Base-by-base conservation (phyloP, 208 protist species). In the Leishmania gerbilli region DNA sequence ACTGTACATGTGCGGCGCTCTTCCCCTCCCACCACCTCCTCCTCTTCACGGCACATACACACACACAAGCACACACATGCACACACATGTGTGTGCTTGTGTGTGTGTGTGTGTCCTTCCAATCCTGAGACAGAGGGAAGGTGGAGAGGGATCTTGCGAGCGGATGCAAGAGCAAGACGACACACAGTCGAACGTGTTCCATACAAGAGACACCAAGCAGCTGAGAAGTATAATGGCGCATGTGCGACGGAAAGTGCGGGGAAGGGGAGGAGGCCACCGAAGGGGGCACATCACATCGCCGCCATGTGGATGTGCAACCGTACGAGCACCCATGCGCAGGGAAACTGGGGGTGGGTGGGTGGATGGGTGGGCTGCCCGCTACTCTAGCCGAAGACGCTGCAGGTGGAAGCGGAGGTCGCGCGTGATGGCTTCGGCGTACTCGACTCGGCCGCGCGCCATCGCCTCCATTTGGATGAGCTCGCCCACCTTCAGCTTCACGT, bases 381-480 rank as follows among this genome's bases (percentile, higher is more conserved):
- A 79, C 47, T 71, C 76, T 15, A 79, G n/a, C 40, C 58, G 47
- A 21, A 79, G 64, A 37, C 76, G 76, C 21, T 40, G 31, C 60
- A 71, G 49, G 15, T 47, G 62, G 27, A 87, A 87, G n/a, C 84
- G 84, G 47, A 89, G 56, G 7, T 67, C 45, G 19, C 85, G 76
- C 15, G 87, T 81, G n/a, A 76, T 82, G 71, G 83, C 79, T 60
- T 90, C 87, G 19, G 85, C 53, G 71, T 87, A 88, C 79, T 78
- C 83, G 8, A 92, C 51, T 34, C 85, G 85, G 19, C 65, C 40
- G 51, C 89, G 87, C 37, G 87, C 85, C 64, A 75, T 82, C 15
- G 31, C 71, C 74, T 92, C 87, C 69, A 83, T 75, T 13, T 77
- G 62, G 19, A 87, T 40, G 68, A 92, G 81, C 34, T 92, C 89